phyloP scores from a whole-genome alignment of 148 eudicot genomes.

The Rhododendron kiyosumense region DNA sequence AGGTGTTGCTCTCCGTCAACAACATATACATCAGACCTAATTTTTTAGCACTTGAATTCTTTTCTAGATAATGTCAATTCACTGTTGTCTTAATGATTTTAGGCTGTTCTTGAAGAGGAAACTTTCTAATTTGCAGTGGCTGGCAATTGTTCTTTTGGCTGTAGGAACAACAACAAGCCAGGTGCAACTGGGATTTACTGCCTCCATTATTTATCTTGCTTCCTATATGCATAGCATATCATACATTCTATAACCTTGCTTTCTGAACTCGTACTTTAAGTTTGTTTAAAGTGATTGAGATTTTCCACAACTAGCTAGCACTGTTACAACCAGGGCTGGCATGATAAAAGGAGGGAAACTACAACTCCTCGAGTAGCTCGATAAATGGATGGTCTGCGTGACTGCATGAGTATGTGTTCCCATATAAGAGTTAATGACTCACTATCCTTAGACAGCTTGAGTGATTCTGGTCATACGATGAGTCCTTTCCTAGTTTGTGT shows the following conservation, averaged over 20 bases:
- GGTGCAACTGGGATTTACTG: constrained; percentile 33
- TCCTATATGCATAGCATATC: not conserved
- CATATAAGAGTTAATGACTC: not conserved
- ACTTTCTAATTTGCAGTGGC: constrained; percentile 94
- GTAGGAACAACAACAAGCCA: constrained; percentile 98
- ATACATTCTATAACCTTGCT: not conserved
- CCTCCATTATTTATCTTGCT: not conserved
- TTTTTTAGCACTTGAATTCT: not conserved
- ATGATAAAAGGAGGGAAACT: not conserved
- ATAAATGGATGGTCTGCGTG: not conserved
- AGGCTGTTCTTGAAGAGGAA: constrained; percentile 85
- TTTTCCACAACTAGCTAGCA: not conserved
- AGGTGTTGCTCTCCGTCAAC: constrained; percentile 40
- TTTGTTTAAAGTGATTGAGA: not conserved
- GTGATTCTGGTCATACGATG: not conserved
- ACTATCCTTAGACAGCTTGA: not conserved
- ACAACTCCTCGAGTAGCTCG: not conserved
- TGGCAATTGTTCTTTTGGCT: constrained; percentile 84
- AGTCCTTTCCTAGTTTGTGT: not conserved
- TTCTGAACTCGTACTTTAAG: not conserved
- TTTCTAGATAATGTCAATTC: not conserved
- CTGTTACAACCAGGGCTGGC: not conserved
- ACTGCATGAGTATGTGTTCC: not conserved
- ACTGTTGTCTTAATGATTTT: not conserved
- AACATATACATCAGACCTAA: not conserved